Base-by-base conservation (phyloP, 768 basidiomycete species). In the Sarcodon sp. region DNA sequence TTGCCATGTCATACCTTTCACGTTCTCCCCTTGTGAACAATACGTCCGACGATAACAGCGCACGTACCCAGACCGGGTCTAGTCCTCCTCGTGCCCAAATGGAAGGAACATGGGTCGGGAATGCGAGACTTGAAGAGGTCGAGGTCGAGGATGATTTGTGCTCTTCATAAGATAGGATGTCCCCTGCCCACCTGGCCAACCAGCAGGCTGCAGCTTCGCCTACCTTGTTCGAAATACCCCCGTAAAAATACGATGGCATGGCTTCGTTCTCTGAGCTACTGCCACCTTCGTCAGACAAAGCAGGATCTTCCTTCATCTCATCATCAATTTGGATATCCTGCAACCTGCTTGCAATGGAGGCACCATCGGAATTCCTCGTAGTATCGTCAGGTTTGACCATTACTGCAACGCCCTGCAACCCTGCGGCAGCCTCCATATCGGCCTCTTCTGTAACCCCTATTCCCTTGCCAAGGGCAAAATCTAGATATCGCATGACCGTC, bases 141-240 rank as follows among this genome's bases (percentile, higher is more conserved):
- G 33, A 18, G 6, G 41, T 50, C n/a, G 54, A 52, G 39, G 47
- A 33, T 4, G 53, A 36, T 51, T 47, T 39, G 47, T 62, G 64
- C 54, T 79, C 73, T 57, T 89, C 87, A 33, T 74, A 70, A 7
- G 58, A 57, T n/a, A 94, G 70, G 52, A 94, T 71, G 58, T 96
- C 91, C 10, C 65, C 60, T 0, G 81, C 87, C 92, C 92, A 97
- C 39, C 87, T 71, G 1, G 81, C 73, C 13, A 96, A 69, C 90
- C 91, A 97, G 61, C 85, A 88, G 2, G 77, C 76, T 54, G 83
- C 83, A 0, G 88, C 83, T 63, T 94, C 90, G 10, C 92, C 92
- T 48, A 96, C 87, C 66, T 89, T 93, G 64, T 90, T 79, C 0
- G 86, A 86, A 8, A 91, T 71, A n/a, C 77, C 72, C n/a, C 91